These are phyloP conservation scores for Metschnikowia gelsemii DNA, from an alignment of 805 yeast species.

Conservation along the genomic window DNA sequence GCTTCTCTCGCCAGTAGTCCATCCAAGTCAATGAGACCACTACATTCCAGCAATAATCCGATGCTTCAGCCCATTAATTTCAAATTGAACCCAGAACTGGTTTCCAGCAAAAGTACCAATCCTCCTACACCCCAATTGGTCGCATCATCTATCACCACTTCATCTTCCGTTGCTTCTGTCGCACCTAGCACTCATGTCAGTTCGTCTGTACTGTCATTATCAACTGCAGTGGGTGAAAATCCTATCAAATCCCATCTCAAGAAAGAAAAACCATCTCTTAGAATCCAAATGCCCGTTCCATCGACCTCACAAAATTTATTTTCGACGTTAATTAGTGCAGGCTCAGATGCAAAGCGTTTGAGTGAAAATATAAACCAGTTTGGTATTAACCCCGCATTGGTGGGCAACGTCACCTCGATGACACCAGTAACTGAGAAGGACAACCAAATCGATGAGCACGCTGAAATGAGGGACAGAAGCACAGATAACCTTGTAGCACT, in stretches of 20 bases:
- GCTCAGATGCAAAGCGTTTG: constrained; percentile 19
- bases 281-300: constrained; percentile 77
- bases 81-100: constrained; percentile 25
- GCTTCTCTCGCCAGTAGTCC: constrained; percentile 33
- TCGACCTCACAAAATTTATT: constrained; percentile 37
- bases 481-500: constrained; percentile 5
- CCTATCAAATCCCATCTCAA: constrained; percentile 21
- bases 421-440: constrained; percentile 74
- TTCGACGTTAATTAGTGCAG: constrained; percentile 39
- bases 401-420: constrained; percentile 61
- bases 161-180: constrained; percentile 4
- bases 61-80: constrained; percentile 56
- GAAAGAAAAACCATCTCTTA: constrained; percentile 54
- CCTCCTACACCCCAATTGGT: neutral
- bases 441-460: constrained; percentile 15
- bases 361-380: constrained; percentile 59
- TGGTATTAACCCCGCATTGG: constrained; percentile 57
- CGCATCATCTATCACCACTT: neutral
- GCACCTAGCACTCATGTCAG: neutral
- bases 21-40: constrained; percentile 49
- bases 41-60: constrained; percentile 45
- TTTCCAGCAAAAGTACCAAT: neutral
- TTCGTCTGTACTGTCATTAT: constrained; percentile 10
- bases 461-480: constrained; percentile 3
- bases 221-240: constrained; percentile 8